These are phyloP conservation scores for Raphanus hybrid DNA, from an alignment of 441 rosid genomes.

Conservation along the genomic window DNA sequence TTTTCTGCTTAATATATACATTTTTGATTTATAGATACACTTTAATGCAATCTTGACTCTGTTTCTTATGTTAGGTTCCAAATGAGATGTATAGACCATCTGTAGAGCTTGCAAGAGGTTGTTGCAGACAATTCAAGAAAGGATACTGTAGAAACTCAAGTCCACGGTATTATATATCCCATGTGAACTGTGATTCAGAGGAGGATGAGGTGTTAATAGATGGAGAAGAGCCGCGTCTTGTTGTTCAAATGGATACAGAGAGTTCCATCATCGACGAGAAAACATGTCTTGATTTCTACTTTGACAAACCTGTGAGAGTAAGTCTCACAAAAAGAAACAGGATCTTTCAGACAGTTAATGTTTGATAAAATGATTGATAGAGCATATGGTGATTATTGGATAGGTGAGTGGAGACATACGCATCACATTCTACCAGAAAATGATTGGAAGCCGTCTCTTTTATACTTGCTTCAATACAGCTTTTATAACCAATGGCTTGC, in stretches of 20 bases:
- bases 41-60: not conserved
- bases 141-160: slow-evolving; percentile 59
- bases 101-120: slow-evolving; percentile 65
- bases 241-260: slow-evolving; percentile 94
- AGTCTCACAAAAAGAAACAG: slow-evolving; percentile 28
- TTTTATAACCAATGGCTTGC: slow-evolving; percentile 77
- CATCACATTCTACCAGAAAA: slow-evolving; percentile 81
- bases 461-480: slow-evolving; percentile 91
- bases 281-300: slow-evolving; percentile 76
- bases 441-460: slow-evolving; percentile 85
- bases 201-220: slow-evolving; percentile 40
- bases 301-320: slow-evolving; percentile 71
- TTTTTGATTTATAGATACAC: not conserved
- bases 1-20: no score
- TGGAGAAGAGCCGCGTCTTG: slow-evolving; percentile 53
- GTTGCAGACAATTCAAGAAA: slow-evolving; percentile 66
- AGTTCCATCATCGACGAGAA: slow-evolving; percentile 72
- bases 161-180: slow-evolving; percentile 71
- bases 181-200: slow-evolving; percentile 46
- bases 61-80: slow-evolving; percentile 50
- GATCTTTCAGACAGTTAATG: not conserved
- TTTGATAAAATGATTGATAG: not conserved
- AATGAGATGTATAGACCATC: slow-evolving; percentile 70
- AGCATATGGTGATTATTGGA: slow-evolving; percentile 22
- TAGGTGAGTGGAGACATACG: slow-evolving; percentile 81